Conservation (phyloP, 345 rosid genomes). For the Ceriops decandra region DNA sequence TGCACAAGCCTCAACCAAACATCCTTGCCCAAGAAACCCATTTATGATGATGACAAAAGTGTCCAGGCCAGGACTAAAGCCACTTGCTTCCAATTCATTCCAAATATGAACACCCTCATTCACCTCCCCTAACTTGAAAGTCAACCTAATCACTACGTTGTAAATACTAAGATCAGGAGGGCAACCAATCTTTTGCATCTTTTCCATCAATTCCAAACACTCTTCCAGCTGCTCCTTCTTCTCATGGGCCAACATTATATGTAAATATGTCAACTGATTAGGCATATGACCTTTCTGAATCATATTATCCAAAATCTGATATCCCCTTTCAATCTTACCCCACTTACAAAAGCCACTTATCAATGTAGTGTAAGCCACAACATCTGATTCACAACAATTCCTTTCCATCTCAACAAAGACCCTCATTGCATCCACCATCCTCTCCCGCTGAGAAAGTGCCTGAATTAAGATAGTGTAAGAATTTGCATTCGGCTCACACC, state of each 20-base stretch:
- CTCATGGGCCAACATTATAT: conserved; percentile 75
- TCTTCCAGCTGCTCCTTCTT: conserved; percentile 65
- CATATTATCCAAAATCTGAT: conserved; percentile 61
- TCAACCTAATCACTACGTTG: conserved; percentile 66
- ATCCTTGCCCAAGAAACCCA: conserved; percentile 62
- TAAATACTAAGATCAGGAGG: conserved; percentile 50
- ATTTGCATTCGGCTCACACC: conserved; percentile 55
- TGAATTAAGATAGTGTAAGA: conserved; percentile 76
- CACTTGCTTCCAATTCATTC: conserved; percentile 68
- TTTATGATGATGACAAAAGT: conserved; percentile 63
- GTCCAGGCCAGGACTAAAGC: conserved; percentile 71
- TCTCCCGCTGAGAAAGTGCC: conserved; percentile 61
- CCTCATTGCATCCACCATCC: conserved; percentile 70
- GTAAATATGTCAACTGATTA: conserved; percentile 56
- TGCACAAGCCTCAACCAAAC: conserved; percentile 60
- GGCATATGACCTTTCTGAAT: conserved; percentile 52
- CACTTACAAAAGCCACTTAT: conserved; percentile 80
- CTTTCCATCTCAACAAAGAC: conserved; percentile 75
- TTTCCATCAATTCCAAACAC: conserved; percentile 53
- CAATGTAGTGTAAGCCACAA: conserved; percentile 64
- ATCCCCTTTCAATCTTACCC: conserved; percentile 58
- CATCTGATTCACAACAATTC: conserved; percentile 64
- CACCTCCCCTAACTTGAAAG: conserved; percentile 72
- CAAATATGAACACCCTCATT: conserved; percentile 54
- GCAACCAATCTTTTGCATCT: conserved; percentile 61